Percentiles rank a stretch among this genome's conserved stretches.
Evolutionary conservation across 441 rosid genomes (phyloP).

Genomic region (Brassica hybrid): DNA sequence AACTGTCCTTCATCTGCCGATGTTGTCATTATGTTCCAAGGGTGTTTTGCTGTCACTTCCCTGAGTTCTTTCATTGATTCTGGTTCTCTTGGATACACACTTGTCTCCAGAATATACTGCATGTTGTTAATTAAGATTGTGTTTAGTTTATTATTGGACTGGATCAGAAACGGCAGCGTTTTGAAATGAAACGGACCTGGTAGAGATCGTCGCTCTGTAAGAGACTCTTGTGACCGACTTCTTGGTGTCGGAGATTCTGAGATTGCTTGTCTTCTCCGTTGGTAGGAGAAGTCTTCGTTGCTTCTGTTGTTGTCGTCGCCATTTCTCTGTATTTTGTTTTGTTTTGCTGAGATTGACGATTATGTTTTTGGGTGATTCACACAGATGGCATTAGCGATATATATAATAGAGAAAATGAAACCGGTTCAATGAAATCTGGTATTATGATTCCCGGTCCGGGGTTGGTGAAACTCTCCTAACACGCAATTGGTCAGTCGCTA

Average conservation of each 20-base stretch:
- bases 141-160: not conserved
- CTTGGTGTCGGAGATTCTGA: slow-evolving; percentile 67
- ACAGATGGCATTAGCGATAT: slow-evolving; percentile 21
- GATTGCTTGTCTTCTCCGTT: slow-evolving; percentile 56
- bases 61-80: slow-evolving; percentile 95
- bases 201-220: slow-evolving; percentile 89
- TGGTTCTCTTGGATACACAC: slow-evolving; percentile 96
- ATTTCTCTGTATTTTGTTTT: slow-evolving; percentile 31
- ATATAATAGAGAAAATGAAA: slow-evolving; percentile 19
- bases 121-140: not conserved
- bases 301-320: slow-evolving; percentile 35
- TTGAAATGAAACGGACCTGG: slow-evolving; percentile 53
- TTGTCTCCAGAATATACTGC: slow-evolving; percentile 91
- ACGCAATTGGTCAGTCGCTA: slow-evolving; percentile 29
- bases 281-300: slow-evolving; percentile 38
- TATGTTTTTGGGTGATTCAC: slow-evolving; percentile 38
- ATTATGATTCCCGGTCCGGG: slow-evolving; percentile 24
- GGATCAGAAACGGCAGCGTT: not conserved
- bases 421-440: slow-evolving; percentile 27
- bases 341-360: slow-evolving; percentile 10
- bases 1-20: slow-evolving; percentile 97
- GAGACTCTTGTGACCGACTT: slow-evolving; percentile 93
- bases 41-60: slow-evolving; percentile 91
- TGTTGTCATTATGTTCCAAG: slow-evolving; percentile 93
- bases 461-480: slow-evolving; percentile 45